Evolutionary conservation across 306 rosid genomes (phyloP).

Genomic region (Ormosia semicastrata): DNA sequence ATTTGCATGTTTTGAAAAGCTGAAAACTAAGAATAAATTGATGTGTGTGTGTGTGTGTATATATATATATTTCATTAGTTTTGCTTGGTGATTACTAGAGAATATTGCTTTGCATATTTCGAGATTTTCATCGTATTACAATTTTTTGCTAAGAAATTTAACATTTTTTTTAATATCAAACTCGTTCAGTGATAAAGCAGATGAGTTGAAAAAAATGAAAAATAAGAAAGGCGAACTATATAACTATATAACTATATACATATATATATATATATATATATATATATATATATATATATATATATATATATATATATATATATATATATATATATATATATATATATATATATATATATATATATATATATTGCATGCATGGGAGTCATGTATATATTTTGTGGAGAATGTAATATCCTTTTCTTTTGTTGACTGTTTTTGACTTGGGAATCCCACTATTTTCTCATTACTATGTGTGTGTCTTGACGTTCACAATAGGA

Average conservation of each 20-base stretch:
- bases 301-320: too few species aligned
- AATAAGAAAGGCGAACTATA: background rate
- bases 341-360: too few species aligned
- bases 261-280: too few species aligned
- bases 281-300: too few species aligned
- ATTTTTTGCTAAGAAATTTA: background rate
- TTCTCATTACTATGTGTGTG: constrained; percentile 17
- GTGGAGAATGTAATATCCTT: constrained; percentile 1
- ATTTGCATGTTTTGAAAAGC: background rate
- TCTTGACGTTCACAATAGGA: constrained; percentile 54
- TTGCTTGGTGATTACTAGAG: background rate
- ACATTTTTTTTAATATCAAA: background rate
- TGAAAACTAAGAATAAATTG: background rate
- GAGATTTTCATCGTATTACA: background rate
- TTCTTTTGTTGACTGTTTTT: constrained; percentile 44
- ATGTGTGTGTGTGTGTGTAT: too few species aligned
- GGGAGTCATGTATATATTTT: constrained; percentile 1
- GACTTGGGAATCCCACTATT: constrained; percentile 46
- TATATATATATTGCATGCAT: constrained; percentile 19
- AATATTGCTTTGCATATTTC: background rate
- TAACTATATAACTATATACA: too few species aligned
- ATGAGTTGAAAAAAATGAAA: background rate
- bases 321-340: too few species aligned
- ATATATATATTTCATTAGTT: too few species aligned
- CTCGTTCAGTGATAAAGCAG: background rate